Evolutionary conservation across 495 filamentous ascomycete species (phyloP).

Genomic region (Penicillium alfredii): DNA sequence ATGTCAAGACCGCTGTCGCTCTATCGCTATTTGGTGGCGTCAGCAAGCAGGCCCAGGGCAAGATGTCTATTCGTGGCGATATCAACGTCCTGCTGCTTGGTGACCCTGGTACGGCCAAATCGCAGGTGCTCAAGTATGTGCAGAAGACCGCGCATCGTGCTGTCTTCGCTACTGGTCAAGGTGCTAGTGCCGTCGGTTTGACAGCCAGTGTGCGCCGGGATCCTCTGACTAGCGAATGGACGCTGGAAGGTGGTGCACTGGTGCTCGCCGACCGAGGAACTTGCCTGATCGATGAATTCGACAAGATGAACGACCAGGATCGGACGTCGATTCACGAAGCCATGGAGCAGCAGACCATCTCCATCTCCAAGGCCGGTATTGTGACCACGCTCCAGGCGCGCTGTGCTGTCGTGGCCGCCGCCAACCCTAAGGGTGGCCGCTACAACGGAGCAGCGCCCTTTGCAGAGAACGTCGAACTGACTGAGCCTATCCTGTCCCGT

Average conservation of each 20-base stretch:
- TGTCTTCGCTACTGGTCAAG: constrained; percentile 97
- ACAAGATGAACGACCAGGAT: constrained; percentile 99
- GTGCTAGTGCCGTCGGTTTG: constrained; percentile 94
- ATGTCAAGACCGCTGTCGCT: constrained; percentile 96
- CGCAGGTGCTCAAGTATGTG: constrained; percentile 95
- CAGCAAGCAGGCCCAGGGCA: constrained; percentile 80
- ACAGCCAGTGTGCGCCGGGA: constrained; percentile 95
- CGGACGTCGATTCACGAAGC: constrained; percentile 98
- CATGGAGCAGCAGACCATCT: constrained; percentile 99
- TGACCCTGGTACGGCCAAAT: constrained; percentile 98
- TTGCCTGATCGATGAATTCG: constrained; percentile 98
- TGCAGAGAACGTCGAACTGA: constrained; percentile 91
- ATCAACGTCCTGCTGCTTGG: constrained; percentile 97
- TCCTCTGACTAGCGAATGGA: constrained; percentile 96
- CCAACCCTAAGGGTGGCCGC: constrained; percentile 91
- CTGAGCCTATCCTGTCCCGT: constrained; percentile 95
- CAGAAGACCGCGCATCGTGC: constrained; percentile 97
- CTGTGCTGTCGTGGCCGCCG: constrained; percentile 93
- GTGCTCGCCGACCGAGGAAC: constrained; percentile 94
- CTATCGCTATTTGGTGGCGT: constrained; percentile 95
- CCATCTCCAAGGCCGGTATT: constrained; percentile 98
- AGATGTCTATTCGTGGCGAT: constrained; percentile 88
- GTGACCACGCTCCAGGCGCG: constrained; percentile 97
- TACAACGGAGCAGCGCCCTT: constrained; percentile 97
- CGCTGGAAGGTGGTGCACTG: constrained; percentile 91